These are phyloP conservation scores for Fusarium stilboides DNA, from an alignment of 2,329 filamentous ascomycete genomes.

Conservation along the genomic window DNA sequence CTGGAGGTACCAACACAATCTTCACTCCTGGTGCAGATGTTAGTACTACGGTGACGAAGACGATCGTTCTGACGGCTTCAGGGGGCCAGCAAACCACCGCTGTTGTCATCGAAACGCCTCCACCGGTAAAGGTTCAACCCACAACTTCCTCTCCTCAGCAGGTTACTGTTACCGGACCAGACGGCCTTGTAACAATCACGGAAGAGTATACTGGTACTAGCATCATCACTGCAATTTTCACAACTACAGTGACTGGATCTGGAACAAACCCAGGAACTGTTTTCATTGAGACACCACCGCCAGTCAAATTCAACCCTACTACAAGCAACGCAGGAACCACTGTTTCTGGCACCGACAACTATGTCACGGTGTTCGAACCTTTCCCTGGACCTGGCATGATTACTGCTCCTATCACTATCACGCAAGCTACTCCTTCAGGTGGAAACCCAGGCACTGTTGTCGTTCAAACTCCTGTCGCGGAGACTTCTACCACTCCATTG, in stretches of 20 bases:
- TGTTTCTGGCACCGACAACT: constrained; percentile 26
- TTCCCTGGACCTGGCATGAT: constrained; percentile 36
- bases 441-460: constrained; percentile 32
- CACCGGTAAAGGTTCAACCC: constrained; percentile 23
- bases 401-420: constrained; percentile 35
- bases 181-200: constrained; percentile 11
- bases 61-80: constrained; percentile 17
- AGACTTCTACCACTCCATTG: background rate
- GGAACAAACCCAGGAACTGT: constrained; percentile 33
- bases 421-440: constrained; percentile 20
- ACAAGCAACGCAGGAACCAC: constrained; percentile 16
- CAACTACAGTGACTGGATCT: constrained; percentile 25
- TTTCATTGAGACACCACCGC: constrained; percentile 33
- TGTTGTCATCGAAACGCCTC: constrained; percentile 30
- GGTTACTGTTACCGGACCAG: constrained; percentile 11
- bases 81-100: constrained; percentile 21
- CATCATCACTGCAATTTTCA: constrained; percentile 32
- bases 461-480: constrained; percentile 24
- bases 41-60: constrained; percentile 30
- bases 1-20: constrained; percentile 28
- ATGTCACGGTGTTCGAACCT: constrained; percentile 33
- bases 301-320: constrained; percentile 25
- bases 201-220: constrained; percentile 22
- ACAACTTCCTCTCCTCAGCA: background rate
- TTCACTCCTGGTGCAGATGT: constrained; percentile 27